Percentiles rank a stretch among this genome's conserved stretches.
Evolutionary conservation across 169 alveolate genomes (phyloP).

Genomic region (Sarcocystis neurona): DNA sequence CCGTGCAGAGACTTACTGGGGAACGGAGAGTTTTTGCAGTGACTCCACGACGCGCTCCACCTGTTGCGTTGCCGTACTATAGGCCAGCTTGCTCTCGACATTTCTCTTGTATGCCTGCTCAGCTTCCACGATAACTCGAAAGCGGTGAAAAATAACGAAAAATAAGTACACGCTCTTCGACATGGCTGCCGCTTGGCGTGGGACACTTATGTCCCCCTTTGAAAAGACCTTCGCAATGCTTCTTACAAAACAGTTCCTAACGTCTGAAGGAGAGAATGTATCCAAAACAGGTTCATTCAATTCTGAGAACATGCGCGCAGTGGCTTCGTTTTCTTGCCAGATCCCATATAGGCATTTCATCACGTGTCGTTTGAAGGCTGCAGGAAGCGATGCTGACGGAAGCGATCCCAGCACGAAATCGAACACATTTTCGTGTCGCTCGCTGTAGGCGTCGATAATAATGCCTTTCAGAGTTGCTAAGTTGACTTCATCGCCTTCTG

Average conservation of each 20-base stretch:
- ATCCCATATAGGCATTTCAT: neutral
- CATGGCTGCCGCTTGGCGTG: neutral
- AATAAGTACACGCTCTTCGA: neutral
- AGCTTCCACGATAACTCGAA: neutral
- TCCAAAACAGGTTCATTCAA: neutral
- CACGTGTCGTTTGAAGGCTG: neutral
- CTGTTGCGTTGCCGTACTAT: too few species aligned
- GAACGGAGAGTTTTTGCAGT: too few species aligned
- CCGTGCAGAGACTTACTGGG: too few species aligned
- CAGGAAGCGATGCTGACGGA: neutral
- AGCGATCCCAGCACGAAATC: constrained; percentile 24
- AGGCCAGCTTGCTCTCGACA: too few species aligned
- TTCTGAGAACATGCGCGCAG: neutral
- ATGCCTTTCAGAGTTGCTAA: neutral
- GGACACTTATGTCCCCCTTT: neutral
- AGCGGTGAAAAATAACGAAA: neutral
- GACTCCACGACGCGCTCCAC: too few species aligned
- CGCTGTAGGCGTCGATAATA: neutral
- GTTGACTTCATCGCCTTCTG: neutral
- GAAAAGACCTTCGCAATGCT: neutral
- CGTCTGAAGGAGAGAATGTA: neutral
- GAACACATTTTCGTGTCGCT: neutral
- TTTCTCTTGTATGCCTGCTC: too few species aligned
- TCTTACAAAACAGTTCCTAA: neutral
- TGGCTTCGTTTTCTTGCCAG: neutral